Conservation (phyloP, 495 filamentous ascomycete species). For the Pyronema omphalodes region DNA sequence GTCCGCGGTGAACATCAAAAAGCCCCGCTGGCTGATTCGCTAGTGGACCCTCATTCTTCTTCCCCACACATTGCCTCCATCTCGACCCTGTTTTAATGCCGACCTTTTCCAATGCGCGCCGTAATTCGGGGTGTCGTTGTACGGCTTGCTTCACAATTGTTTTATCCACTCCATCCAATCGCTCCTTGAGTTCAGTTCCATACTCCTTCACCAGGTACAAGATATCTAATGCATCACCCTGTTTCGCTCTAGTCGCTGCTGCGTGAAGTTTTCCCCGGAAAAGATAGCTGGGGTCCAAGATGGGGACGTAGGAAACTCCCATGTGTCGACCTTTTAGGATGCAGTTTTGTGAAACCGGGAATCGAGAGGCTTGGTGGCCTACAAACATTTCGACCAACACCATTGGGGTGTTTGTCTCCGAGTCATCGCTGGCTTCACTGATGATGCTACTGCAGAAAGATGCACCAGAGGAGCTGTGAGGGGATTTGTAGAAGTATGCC, state of each 20-base stretch:
- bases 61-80: constrained; percentile 15
- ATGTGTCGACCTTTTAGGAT: constrained; percentile 15
- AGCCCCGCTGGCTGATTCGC: constrained; percentile 7
- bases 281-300: constrained; percentile 17
- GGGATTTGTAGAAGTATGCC: constrained; percentile 21
- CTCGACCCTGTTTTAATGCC: constrained; percentile 10
- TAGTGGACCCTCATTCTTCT: constrained; percentile 14
- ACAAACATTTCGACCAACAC: constrained; percentile 24
- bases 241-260: constrained; percentile 18
- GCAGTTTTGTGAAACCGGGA: constrained; percentile 17
- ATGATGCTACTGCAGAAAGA: not conserved
- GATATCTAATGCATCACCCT: constrained; percentile 15
- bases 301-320: constrained; percentile 19
- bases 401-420: constrained; percentile 8
- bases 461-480: not conserved
- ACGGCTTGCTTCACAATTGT: constrained; percentile 18
- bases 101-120: constrained; percentile 16
- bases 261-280: constrained; percentile 21
- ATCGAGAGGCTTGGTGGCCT: constrained; percentile 10
- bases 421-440: not conserved
- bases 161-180: constrained; percentile 12
- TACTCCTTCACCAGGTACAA: constrained; percentile 18
- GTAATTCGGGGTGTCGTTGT: constrained; percentile 18
- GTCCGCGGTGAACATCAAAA: constrained; percentile 21
- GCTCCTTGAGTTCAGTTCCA: constrained; percentile 13